Percentiles rank a stretch among this genome's conserved stretches.
phyloP scores from a whole-genome alignment of 2,329 filamentous ascomycete species.

The Cordyceps tenuipes region DNA sequence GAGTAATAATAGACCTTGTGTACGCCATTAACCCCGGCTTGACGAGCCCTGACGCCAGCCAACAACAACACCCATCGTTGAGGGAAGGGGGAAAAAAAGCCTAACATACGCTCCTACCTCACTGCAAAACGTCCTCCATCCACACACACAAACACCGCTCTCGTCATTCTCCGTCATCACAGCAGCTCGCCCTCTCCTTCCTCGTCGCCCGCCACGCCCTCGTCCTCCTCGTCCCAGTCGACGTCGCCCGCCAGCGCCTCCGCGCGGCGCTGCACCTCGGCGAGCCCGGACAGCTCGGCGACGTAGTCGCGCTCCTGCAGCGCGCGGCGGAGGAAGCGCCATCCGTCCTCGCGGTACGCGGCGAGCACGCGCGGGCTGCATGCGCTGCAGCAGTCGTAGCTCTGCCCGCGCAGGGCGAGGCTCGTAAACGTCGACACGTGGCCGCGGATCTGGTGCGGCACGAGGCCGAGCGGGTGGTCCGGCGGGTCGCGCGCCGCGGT shows the following conservation, averaged over 20 bases:
- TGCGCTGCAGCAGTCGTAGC: conserved; percentile 74
- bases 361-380: conserved; percentile 64
- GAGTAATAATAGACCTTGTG: not conserved
- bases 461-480: conserved; percentile 55
- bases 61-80: not conserved
- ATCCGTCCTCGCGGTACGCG: conserved; percentile 59
- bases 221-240: conserved; percentile 55
- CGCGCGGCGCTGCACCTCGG: conserved; percentile 58
- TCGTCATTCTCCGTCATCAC: conserved; percentile 16
- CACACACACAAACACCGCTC: not conserved
- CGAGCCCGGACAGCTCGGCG: conserved; percentile 64
- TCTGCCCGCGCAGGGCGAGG: conserved; percentile 61
- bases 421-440: conserved; percentile 69
- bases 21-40: not conserved
- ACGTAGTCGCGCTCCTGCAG: conserved; percentile 71
- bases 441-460: conserved; percentile 75
- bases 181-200: conserved; percentile 49
- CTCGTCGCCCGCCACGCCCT: conserved; percentile 28
- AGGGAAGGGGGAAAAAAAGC: no score
- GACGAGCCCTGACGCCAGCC: not conserved
- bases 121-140: not conserved
- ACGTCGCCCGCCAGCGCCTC: conserved; percentile 44
- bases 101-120: not conserved
- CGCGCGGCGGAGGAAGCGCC: conserved; percentile 69
- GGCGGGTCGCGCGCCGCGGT: conserved; percentile 42